A percentile compares a stretch with the other conserved stretches of the same genome.
Evolutionary conservation across 2,329 filamentous ascomycete species (phyloP).

Genomic region (Penicillium sp.): DNA sequence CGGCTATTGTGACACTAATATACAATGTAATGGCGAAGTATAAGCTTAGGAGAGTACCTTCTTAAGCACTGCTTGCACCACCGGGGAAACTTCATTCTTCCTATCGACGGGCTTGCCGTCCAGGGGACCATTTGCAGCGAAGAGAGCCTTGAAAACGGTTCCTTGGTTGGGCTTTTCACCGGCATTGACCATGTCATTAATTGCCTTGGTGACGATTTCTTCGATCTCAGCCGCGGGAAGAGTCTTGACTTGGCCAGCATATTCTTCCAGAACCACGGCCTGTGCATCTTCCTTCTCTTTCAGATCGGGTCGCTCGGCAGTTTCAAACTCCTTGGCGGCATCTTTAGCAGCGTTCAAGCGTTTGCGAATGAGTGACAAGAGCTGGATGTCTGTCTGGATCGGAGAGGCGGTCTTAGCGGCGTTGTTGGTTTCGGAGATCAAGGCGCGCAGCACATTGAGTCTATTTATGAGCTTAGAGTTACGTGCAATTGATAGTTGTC

Average conservation of each 20-base stretch:
- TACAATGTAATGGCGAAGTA: constrained; percentile 19
- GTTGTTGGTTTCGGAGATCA: constrained; percentile 54
- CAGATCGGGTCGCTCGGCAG: constrained; percentile 46
- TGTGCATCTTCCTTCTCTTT: constrained; percentile 49
- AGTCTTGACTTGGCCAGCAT: constrained; percentile 46
- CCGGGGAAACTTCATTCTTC: constrained; percentile 37
- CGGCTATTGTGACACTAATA: constrained; percentile 25
- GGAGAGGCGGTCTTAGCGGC: constrained; percentile 49
- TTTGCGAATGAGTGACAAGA: constrained; percentile 50
- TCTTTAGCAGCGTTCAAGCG: constrained; percentile 40
- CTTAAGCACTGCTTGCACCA: constrained; percentile 35
- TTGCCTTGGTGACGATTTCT: constrained; percentile 36
- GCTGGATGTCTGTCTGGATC: constrained; percentile 49
- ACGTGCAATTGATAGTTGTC: not conserved
- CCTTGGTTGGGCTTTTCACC: constrained; percentile 42
- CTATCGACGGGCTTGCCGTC: constrained; percentile 48
- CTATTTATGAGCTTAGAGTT: constrained; percentile 25
- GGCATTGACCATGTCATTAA: constrained; percentile 38
- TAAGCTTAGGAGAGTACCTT: constrained; percentile 32
- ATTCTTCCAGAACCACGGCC: constrained; percentile 47
- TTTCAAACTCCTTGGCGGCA: constrained; percentile 45
- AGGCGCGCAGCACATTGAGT: constrained; percentile 50
- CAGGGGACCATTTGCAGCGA: constrained; percentile 44
- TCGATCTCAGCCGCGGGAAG: constrained; percentile 45
- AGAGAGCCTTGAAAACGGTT: constrained; percentile 44